Evolutionary conservation across 805 yeast genomes (phyloP).

Genomic region (Helenozyma baotianmanensis): DNA sequence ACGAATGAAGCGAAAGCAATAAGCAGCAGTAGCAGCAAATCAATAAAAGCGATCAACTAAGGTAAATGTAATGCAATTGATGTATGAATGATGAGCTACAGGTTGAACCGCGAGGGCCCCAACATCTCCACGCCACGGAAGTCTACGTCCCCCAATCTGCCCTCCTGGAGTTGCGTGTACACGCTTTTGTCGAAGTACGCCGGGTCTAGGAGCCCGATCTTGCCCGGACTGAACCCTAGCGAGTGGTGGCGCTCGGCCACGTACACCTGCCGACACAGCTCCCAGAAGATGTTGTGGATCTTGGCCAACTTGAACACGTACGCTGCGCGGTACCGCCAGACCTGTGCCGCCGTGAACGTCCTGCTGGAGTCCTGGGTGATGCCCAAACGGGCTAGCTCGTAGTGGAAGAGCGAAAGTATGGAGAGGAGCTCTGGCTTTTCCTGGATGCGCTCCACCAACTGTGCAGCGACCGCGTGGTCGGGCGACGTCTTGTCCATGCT

Average conservation of each 20-base stretch:
- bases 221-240: constrained; percentile 19
- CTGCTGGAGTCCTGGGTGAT: constrained; percentile 16
- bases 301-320: constrained; percentile 21
- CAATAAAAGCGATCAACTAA: no score
- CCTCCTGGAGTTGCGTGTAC: constrained; percentile 25
- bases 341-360: constrained; percentile 4
- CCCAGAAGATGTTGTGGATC: constrained; percentile 37
- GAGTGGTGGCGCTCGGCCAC: constrained; percentile 28
- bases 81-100: no score
- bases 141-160: constrained; percentile 19
- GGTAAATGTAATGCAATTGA: no score
- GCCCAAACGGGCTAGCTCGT: constrained; percentile 26
- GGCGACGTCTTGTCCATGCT: constrained; percentile 17
- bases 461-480: constrained; percentile 17
- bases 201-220: constrained; percentile 39
- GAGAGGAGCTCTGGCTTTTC: constrained; percentile 26
- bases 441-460: constrained; percentile 21
- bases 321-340: constrained; percentile 16
- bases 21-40: no score
- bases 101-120: constrained; percentile 1
- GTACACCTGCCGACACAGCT: constrained; percentile 24
- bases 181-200: constrained; percentile 24
- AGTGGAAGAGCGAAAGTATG: constrained; percentile 28
- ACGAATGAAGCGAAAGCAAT: no score
- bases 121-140: constrained; percentile 20